Conservation (phyloP, 139 green algal genomes). For the Micractinium sp. region DNA sequence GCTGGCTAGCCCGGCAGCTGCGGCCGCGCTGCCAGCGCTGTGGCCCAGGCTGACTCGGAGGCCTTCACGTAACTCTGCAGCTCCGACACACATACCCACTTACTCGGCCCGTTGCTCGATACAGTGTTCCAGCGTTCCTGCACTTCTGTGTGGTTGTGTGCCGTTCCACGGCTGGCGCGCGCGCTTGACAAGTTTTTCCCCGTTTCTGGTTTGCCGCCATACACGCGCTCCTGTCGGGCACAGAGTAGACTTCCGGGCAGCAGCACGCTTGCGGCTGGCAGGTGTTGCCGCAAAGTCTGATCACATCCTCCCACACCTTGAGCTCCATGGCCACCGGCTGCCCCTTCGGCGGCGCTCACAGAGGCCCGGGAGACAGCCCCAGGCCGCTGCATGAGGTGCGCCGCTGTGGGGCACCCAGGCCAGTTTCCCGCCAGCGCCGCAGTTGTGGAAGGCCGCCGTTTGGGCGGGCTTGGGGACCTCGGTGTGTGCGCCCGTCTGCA, state of each 20-base stretch:
- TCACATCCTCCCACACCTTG: background rate
- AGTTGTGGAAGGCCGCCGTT: too few relatives aligned
- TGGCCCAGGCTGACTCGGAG: too few relatives aligned
- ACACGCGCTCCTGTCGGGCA: background rate
- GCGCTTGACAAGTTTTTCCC: background rate
- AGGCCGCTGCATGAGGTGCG: slow-evolving; percentile 9
- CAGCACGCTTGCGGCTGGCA: background rate
- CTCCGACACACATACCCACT: too few relatives aligned
- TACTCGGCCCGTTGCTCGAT: too few relatives aligned
- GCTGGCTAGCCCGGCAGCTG: too few relatives aligned
- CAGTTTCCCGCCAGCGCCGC: background rate
- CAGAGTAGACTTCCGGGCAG: too few relatives aligned
- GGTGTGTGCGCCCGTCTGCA: too few relatives aligned
- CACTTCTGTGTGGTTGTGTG: too few relatives aligned
- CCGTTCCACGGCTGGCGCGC: background rate
- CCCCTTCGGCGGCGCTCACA: background rate
- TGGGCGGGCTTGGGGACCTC: too few relatives aligned
- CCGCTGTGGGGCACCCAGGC: too few relatives aligned
- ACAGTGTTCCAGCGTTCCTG: background rate
- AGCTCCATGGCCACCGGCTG: background rate
- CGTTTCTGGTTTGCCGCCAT: background rate
- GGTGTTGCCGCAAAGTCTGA: background rate
- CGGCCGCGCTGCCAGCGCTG: too few relatives aligned
- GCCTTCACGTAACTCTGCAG: too few relatives aligned
- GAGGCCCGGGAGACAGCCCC: background rate